phyloP scores from a whole-genome alignment of 352 stramenopile genomes.

The Phytophthora rubi region DNA sequence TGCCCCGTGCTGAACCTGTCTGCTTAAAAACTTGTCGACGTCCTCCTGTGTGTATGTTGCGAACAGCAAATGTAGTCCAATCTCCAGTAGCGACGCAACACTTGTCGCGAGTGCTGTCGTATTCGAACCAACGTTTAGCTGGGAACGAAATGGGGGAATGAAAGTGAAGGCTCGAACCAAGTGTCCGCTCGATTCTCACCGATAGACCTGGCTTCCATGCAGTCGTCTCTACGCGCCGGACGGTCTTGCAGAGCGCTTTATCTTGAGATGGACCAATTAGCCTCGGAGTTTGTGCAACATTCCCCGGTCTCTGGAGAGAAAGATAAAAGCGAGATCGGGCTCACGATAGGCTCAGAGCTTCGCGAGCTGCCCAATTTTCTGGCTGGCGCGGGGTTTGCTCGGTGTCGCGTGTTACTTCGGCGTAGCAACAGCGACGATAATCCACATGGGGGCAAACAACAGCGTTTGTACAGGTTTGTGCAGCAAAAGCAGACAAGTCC shows the following conservation, averaged over 20 bases:
- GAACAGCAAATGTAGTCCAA: background rate
- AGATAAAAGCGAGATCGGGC: slow-evolving; percentile 38
- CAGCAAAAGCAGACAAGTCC: slow-evolving; percentile 21
- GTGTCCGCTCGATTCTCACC: slow-evolving; percentile 11
- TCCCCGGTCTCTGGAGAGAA: slow-evolving; percentile 25
- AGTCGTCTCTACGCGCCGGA: slow-evolving; percentile 33
- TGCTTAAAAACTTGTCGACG: background rate
- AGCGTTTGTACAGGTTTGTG: background rate
- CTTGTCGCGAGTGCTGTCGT: background rate
- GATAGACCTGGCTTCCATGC: slow-evolving; percentile 6
- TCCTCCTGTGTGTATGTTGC: slow-evolving; percentile 11
- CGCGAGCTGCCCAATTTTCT: slow-evolving; percentile 31
- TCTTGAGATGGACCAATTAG: slow-evolving; percentile 37
- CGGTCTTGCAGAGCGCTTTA: slow-evolving; percentile 19
- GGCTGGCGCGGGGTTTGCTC: slow-evolving; percentile 19
- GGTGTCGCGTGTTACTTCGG: slow-evolving; percentile 19
- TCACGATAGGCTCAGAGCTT: slow-evolving; percentile 32
- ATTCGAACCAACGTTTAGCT: background rate
- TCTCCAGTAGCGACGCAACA: background rate
- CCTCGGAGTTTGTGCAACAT: slow-evolving; percentile 10
- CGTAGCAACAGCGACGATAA: slow-evolving; percentile 15
- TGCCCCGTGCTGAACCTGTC: slow-evolving; percentile 15
- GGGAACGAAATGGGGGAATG: slow-evolving; percentile 24
- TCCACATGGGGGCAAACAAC: background rate
- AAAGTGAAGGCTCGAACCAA: slow-evolving; percentile 24